Percentiles rank a stretch among this genome's conserved stretches.
These are phyloP conservation scores for Penicillium aurantiogriseum DNA, from an alignment of 2,329 filamentous ascomycete genomes.

Conservation along the genomic window DNA sequence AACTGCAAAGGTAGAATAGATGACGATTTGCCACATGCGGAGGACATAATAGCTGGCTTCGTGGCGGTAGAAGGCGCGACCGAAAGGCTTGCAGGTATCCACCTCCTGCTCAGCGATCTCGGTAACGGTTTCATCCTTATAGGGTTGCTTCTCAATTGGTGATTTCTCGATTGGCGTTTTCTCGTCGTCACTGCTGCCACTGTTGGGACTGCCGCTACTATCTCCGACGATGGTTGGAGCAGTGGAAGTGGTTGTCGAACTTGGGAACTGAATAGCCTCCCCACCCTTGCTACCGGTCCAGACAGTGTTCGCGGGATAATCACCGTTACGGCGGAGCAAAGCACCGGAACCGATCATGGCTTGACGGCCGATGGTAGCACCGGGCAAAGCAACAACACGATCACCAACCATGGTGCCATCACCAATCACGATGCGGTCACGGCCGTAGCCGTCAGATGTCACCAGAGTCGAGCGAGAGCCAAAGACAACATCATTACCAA, in stretches of 20 bases:
- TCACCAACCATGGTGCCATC: slow-evolving; percentile 58
- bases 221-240: slow-evolving; percentile 15
- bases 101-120: slow-evolving; percentile 16
- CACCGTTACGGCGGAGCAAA: slow-evolving; percentile 47
- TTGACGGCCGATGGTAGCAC: slow-evolving; percentile 50
- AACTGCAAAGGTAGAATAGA: slow-evolving; percentile 50
- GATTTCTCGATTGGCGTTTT: background rate
- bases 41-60: slow-evolving; percentile 53
- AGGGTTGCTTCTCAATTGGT: slow-evolving; percentile 7
- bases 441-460: slow-evolving; percentile 53
- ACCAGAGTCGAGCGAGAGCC: slow-evolving; percentile 56
- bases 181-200: slow-evolving; percentile 7
- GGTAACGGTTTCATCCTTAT: background rate
- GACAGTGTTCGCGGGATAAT: slow-evolving; percentile 48
- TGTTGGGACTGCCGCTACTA: slow-evolving; percentile 9
- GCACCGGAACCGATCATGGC: slow-evolving; percentile 57
- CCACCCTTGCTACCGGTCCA: slow-evolving; percentile 56
- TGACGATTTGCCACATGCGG: slow-evolving; percentile 49
- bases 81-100: slow-evolving; percentile 49
- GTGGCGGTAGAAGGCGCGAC: slow-evolving; percentile 55
- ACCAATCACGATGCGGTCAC: slow-evolving; percentile 48
- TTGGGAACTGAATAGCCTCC: slow-evolving; percentile 49
- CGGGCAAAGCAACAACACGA: slow-evolving; percentile 54
- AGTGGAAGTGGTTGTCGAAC: slow-evolving; percentile 13
- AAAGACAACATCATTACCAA: slow-evolving; percentile 61